Evolutionary conservation across 2,329 filamentous ascomycete species (phyloP).

Genomic region (Sarocladium brachiariae): DNA sequence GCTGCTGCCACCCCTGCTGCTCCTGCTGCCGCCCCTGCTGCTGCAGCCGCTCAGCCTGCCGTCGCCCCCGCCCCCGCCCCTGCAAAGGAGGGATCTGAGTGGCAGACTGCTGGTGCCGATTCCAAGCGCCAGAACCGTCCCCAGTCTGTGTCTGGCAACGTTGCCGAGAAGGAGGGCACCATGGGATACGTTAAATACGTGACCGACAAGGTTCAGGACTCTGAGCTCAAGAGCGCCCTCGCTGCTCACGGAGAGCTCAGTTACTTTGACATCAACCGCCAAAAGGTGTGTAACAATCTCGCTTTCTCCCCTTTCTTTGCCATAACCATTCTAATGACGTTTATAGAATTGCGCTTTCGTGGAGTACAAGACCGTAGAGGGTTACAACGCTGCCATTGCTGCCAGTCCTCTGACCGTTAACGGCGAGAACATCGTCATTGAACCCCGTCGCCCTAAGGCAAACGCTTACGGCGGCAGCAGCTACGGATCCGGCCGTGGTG

Average conservation of each 20-base stretch:
- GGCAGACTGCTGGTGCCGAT: slow-evolving; percentile 83
- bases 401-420: slow-evolving; percentile 83
- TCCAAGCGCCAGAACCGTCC: slow-evolving; percentile 76
- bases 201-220: slow-evolving; percentile 74
- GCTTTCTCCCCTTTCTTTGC: slow-evolving; percentile 10
- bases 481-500: slow-evolving; percentile 56
- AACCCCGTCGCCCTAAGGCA: slow-evolving; percentile 77
- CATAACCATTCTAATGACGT: slow-evolving; percentile 15
- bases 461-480: slow-evolving; percentile 64
- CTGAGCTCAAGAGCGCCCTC: slow-evolving; percentile 64
- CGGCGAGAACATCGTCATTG: slow-evolving; percentile 75
- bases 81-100: slow-evolving; percentile 49
- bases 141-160: slow-evolving; percentile 51
- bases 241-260: slow-evolving; percentile 64
- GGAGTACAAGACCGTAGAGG: slow-evolving; percentile 76
- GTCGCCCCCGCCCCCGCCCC: slow-evolving; percentile 39
- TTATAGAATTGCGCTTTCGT: slow-evolving; percentile 90
- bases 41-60: slow-evolving; percentile 31
- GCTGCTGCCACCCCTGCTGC: slow-evolving; percentile 34
- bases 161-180: slow-evolving; percentile 64
- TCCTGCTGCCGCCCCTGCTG: slow-evolving; percentile 44
- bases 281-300: slow-evolving; percentile 57
- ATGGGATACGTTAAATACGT: slow-evolving; percentile 95
- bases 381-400: slow-evolving; percentile 73
- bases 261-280: slow-evolving; percentile 71